phyloP scores from a whole-genome alignment of 2,329 filamentous ascomycete species.

The Arthrobotrys conoides region DNA sequence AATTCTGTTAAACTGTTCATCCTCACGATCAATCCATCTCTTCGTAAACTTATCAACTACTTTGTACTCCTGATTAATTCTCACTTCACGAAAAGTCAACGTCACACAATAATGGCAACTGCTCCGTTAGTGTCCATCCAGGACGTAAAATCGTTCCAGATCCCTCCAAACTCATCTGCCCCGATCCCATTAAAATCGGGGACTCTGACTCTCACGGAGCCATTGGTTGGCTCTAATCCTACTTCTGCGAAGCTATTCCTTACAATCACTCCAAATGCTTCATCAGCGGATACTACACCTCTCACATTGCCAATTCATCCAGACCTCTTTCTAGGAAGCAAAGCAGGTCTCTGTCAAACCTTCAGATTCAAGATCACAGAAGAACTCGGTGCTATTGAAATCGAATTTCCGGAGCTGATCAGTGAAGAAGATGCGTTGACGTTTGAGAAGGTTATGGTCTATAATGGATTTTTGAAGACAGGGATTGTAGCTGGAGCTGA shows the following conservation, averaged over 20 bases:
- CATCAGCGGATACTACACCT: constrained; percentile 34
- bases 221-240: constrained; percentile 36
- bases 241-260: constrained; percentile 56
- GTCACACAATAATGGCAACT: constrained; percentile 45
- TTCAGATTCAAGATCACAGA: constrained; percentile 52
- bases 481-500: constrained; percentile 62
- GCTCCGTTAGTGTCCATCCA: constrained; percentile 57
- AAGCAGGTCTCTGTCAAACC: constrained; percentile 50
- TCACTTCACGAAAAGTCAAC: neutral
- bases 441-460: constrained; percentile 61
- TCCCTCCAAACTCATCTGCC: constrained; percentile 19
- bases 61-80: neutral
- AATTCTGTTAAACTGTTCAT: neutral
- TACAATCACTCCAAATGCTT: constrained; percentile 36
- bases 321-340: constrained; percentile 54
- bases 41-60: neutral
- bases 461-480: constrained; percentile 61
- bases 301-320: constrained; percentile 51
- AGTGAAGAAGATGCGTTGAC: constrained; percentile 57
- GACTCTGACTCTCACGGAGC: constrained; percentile 53
- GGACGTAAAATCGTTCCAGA: constrained; percentile 49
- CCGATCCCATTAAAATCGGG: constrained; percentile 51
- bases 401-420: constrained; percentile 61
- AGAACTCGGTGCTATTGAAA: constrained; percentile 54
- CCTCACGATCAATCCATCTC: neutral